phyloP scores from a whole-genome alignment of 2,329 filamentous ascomycete species.

The Xylaria sp. region DNA sequence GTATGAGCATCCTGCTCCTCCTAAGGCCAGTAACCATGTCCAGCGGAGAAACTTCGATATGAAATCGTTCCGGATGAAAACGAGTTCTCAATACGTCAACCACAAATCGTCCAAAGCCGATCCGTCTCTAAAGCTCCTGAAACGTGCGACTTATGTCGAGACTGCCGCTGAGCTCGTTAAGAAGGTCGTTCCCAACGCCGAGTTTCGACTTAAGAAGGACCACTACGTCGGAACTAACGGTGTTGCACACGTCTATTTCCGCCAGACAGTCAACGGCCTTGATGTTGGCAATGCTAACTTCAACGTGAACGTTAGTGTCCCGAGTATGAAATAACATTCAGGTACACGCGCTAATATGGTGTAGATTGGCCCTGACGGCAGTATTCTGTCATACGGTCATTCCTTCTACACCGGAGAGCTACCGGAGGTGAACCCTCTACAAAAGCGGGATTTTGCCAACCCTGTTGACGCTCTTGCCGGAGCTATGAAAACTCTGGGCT shows the following conservation, averaged over 20 bases:
- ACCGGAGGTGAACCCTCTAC: constrained; percentile 46
- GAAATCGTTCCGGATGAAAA: constrained; percentile 39
- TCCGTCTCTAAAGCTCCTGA: constrained; percentile 36
- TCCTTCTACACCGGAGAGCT: constrained; percentile 50
- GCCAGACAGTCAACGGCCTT: constrained; percentile 61
- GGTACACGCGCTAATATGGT: constrained; percentile 8
- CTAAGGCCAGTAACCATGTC: not conserved
- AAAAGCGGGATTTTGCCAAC: constrained; percentile 48
- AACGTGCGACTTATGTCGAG: constrained; percentile 47
- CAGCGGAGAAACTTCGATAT: constrained; percentile 18
- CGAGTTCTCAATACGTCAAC: constrained; percentile 41
- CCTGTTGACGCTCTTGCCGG: constrained; percentile 50
- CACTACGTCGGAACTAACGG: constrained; percentile 60
- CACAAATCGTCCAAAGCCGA: constrained; percentile 34
- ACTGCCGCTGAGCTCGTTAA: constrained; percentile 53
- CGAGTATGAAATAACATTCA: not conserved
- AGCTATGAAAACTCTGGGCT: constrained; percentile 45
- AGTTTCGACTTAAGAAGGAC: constrained; percentile 58
- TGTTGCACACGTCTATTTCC: constrained; percentile 62
- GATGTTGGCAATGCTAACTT: constrained; percentile 67
- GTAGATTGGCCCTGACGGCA: constrained; percentile 58
- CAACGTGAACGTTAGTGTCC: constrained; percentile 60
- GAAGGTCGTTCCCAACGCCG: constrained; percentile 42
- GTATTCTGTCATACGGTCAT: constrained; percentile 63
- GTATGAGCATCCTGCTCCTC: too few species aligned